Conservation (phyloP, 768 basidiomycete species). For the Mycena olivaceomarginata region DNA sequence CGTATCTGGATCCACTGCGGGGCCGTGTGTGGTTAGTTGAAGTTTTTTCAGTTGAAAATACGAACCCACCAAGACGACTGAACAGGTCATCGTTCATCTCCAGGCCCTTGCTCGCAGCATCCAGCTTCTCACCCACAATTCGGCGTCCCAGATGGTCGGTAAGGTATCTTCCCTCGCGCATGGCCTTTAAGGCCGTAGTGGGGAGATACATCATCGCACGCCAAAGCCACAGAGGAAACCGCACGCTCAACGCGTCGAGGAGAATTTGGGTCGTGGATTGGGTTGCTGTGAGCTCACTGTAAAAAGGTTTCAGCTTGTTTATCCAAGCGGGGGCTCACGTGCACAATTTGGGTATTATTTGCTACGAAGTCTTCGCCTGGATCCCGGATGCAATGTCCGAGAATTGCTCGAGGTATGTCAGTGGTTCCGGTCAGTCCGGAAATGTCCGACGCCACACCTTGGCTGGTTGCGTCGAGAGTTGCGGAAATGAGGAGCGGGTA, state of each 20-base stretch:
- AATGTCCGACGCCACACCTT: not conserved
- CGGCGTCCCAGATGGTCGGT: not conserved
- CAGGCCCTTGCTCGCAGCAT: not conserved
- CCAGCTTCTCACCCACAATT: not conserved
- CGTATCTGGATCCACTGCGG: not conserved
- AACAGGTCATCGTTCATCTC: not conserved
- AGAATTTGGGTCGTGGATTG: not conserved
- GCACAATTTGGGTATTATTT: not conserved
- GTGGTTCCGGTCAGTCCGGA: too few relatives aligned
- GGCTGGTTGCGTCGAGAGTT: not conserved
- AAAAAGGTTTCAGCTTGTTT: not conserved
- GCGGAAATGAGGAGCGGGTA: not conserved
- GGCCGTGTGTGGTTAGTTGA: not conserved
- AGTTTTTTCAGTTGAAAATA: too few relatives aligned
- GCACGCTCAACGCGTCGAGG: not conserved
- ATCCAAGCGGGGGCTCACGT: not conserved
- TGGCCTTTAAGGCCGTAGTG: not conserved
- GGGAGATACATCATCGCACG: not conserved
- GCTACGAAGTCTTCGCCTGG: not conserved
- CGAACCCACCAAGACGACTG: not conserved
- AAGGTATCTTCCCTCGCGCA: not conserved
- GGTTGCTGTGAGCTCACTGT: not conserved
- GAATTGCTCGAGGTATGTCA: not conserved
- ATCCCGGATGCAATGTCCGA: not conserved
- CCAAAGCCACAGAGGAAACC: not conserved